A percentile compares a stretch with the other conserved stretches of the same genome.
Conservation (phyloP, 2,329 filamentous ascomycete genomes). For the Monosporascus cannonballus region DNA sequence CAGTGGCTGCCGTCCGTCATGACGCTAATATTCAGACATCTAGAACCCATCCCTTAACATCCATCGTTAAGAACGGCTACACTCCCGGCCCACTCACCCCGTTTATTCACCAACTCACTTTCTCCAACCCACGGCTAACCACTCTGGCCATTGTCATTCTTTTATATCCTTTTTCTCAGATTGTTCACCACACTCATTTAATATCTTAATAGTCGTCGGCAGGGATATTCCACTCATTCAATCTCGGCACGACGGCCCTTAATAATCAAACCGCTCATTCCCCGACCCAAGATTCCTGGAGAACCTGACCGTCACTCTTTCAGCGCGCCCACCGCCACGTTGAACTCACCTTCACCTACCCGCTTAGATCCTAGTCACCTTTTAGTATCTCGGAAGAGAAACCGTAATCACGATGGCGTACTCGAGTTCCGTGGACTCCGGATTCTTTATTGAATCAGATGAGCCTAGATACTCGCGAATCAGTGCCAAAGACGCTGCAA, state of each 20-base stretch:
- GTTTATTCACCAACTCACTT: conserved; percentile 17
- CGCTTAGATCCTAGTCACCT: conserved; percentile 14
- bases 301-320: conserved; percentile 46
- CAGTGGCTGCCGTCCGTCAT: no score
- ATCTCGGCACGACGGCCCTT: conserved; percentile 27
- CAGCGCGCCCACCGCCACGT: conserved; percentile 13
- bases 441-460: conserved; percentile 53
- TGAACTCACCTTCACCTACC: conserved; percentile 15
- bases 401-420: conserved; percentile 39
- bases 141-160: conserved; percentile 50
- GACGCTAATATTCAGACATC: no score
- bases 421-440: conserved; percentile 35
- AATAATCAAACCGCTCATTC: conserved; percentile 24
- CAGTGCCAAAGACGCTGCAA: conserved; percentile 68
- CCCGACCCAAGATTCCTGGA: conserved; percentile 44
- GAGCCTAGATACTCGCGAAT: conserved; percentile 49
- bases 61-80: conserved; percentile 40
- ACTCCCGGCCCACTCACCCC: conserved; percentile 34
- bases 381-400: conserved; percentile 13
- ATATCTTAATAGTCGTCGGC: conserved; percentile 49
- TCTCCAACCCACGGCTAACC: conserved; percentile 38
- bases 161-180: conserved; percentile 33
- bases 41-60: conserved; percentile 29
- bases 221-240: conserved; percentile 39
- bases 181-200: conserved; percentile 51